Conservation (phyloP, 192 early-diverging fungal species). For the Gaertneriomyces sp. region DNA sequence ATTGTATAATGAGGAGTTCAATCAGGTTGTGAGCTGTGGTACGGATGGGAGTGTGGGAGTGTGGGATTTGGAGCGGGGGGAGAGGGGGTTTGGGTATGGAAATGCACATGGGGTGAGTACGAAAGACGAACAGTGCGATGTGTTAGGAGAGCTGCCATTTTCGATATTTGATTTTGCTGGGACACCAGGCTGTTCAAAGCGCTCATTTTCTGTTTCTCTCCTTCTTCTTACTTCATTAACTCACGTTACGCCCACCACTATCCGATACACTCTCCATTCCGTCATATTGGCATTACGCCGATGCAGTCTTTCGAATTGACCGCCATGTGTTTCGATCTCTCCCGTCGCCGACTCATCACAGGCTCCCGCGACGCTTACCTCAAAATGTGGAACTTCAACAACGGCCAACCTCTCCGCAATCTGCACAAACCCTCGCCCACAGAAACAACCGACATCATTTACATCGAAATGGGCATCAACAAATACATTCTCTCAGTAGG, state of each 20-base stretch:
- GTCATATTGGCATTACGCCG: too few relatives aligned
- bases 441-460: slow-evolving; percentile 54
- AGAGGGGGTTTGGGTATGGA: slow-evolving; percentile 59
- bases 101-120: slow-evolving; percentile 53
- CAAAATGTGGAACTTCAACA: slow-evolving; percentile 71
- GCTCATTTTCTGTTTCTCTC: too few relatives aligned
- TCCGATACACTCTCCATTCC: too few relatives aligned
- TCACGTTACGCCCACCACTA: too few relatives aligned
- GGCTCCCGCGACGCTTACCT: slow-evolving; percentile 48
- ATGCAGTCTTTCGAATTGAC: slow-evolving; percentile 47
- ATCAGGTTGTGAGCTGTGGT: slow-evolving; percentile 56
- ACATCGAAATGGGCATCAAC: slow-evolving; percentile 60
- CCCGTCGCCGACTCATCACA: slow-evolving; percentile 53
- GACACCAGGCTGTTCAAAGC: too few relatives aligned
- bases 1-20: slow-evolving; percentile 60
- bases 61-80: slow-evolving; percentile 55
- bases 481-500: slow-evolving; percentile 57
- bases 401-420: slow-evolving; percentile 56
- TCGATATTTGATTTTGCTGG: too few relatives aligned
- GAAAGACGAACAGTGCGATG: background rate
- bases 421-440: slow-evolving; percentile 45
- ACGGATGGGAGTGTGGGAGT: slow-evolving; percentile 52
- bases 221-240: too few relatives aligned
- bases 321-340: slow-evolving; percentile 58
- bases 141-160: too few relatives aligned